Evolutionary conservation across 768 basidiomycete species (phyloP), one percentile per base, ranked within the genome.

Genomic region (Daedalea quercina): DNA sequence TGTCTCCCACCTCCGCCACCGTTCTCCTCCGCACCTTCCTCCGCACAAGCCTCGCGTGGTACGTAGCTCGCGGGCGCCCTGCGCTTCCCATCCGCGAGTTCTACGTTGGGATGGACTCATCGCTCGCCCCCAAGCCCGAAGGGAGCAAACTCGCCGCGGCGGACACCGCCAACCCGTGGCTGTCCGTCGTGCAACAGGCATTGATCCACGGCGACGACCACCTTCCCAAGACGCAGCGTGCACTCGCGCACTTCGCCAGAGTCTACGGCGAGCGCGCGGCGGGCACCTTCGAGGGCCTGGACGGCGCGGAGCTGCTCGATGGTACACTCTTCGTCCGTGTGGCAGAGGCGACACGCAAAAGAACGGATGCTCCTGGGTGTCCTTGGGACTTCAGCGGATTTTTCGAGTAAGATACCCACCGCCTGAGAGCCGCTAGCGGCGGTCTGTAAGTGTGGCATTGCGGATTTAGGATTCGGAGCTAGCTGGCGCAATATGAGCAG

Each of bases 291-390:
- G 65, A 31, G 59, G 63, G n/a, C 47, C 47, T 47, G 42, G 67
- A 70, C 11, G 82, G 76, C 13, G 73, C 71, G 13, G 78, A 79
- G 47, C 62, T 67, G 41, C 54, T 77, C 17, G 85, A 87, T 60
- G 85, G 85, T 15, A 76, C 76, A 17, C 58, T 87, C 47, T 87
- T 87, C 60, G 58, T 82, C 24, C 70, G 82, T 34, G 68, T 71
- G 0, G 82, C 82, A 4, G 74, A 75, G 54, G 41, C 72, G 43
- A 69, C 68, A 15, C 4, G 7, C 8, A 40, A 6, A 15, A 6
- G 37, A 6, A 19, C 17, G 19, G 37, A 6, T 6, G 37, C 6
- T 7, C 8, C 7, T 6, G 37, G 37, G 3, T 7, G 4, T 6
- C 6, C 17, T 6, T 40, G 37, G 37, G 37, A 40, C 19, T 40